Base-by-base conservation (phyloP, 345 rosid genomes). In the Hirschfeldia incana region DNA sequence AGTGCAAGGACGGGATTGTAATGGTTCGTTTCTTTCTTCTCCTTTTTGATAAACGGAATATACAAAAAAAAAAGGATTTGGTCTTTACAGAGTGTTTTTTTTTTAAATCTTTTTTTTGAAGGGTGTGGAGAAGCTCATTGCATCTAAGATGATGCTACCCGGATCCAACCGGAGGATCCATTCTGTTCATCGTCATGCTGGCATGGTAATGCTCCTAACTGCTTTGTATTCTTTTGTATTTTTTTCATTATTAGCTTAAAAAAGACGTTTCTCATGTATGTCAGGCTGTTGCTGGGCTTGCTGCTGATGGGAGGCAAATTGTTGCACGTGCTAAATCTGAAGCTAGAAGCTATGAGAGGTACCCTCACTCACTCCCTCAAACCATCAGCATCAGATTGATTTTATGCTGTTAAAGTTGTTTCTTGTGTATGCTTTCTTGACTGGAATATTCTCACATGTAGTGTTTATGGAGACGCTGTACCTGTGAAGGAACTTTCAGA, bases 111-210 rank as follows among this genome's bases (percentile, higher is more conserved):
- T 83, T 39, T 39, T n/a, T n/a, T 70, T n/a, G 55, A 13, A 96
- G 99, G 98, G 99, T 27, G 99, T 96, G 79, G 99, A 96, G 92
- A 96, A 96, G 86, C 88, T 96, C 29, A 92, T 96, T 60, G 91
- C 99, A 0, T 96, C 98, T 6, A 96, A 96, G 86, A 93, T 96
- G 99, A 92, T 96, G 98, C 70, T 96, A 64, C 97, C 97, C 2
- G 98, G 99, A 80, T 93, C 98, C 12, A 93, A 95, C 74, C 49
- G 99, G 76, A 87, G 98, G 81, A 95, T 95, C 80, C 99, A 96
- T 78, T 86, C 99, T 0, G 98, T 91, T 75, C 97, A 96, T 81
- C 93, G 94, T 61, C 99, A 96, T 76, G 89, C 98, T 39, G 98
- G 99, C 85, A 93, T 93, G 98, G 99, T 89, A 21, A 21, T 21